Base-by-base conservation (phyloP, 2,329 filamentous ascomycete species). In the Bipolaris bicolor region DNA sequence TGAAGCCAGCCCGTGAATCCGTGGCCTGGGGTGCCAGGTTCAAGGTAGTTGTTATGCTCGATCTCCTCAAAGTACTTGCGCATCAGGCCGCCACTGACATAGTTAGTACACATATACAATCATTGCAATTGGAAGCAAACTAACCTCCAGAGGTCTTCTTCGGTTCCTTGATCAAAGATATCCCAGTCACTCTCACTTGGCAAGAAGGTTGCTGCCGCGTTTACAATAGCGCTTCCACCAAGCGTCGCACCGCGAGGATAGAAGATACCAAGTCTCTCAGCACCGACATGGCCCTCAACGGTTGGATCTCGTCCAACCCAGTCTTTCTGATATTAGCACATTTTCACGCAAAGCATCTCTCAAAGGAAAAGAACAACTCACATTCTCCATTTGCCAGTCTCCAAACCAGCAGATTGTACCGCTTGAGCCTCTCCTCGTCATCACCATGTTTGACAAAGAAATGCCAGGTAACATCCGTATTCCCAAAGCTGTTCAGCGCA, bases 401-500 rank as follows among this genome's bases (percentile, higher is more conserved):
- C 63, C 65, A 64, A 18, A 59, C 58, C 34, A 65, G 11, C 34
- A 61, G 31, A 6, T 63, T 61, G 65, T 88, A 84, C 53, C 79
- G 75, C 26, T 80, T 77, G 57, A 84, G 80, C 24, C 81, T 78
- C 33, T 75, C 74, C 24, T 82, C 71, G 57, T 87, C 79, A 5
- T 78, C 75, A 64, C 85, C 86, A 67, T 87, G 85, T 33, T 80
- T 80, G 7, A 86, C 83, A 56, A 83, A 88, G 70, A 83, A 87
- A 64, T 86, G 81, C 86, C 86, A 82, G 5, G 82, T 83, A 1
- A 82, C 79, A 34, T 41, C 31, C 3, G 51, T 16, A 24, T 58
- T 58, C 11, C 49, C 36, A 9, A 49, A 57, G 26, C 53, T 79
- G 76, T 29, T 83, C 78, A 63, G 83, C 76, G 10, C 80, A 78